A percentile compares a stretch with the other conserved stretches of the same genome.
phyloP scores from a whole-genome alignment of 169 alveolate genomes.

The Plasmodium fragile region DNA sequence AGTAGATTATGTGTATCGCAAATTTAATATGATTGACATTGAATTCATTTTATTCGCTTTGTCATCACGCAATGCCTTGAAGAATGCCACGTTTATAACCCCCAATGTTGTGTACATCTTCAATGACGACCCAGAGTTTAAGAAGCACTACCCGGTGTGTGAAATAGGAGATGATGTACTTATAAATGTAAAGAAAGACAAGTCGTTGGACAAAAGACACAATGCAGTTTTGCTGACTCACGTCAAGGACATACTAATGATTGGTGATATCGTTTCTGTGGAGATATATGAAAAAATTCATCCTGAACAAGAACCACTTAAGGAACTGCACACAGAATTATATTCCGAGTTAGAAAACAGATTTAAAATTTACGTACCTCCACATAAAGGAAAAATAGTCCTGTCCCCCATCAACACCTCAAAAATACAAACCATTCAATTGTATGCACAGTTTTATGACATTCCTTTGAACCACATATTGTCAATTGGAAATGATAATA shows the following conservation, averaged over 20 bases:
- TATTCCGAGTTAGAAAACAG: conserved; percentile 1
- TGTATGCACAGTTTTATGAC: conserved; percentile 21
- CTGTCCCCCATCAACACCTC: conserved; percentile 49
- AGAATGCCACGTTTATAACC: conserved; percentile 23
- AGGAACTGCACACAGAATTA: not conserved
- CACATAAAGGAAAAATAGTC: not conserved
- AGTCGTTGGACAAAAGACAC: not conserved
- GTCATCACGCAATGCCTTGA: conserved; percentile 1
- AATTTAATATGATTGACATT: conserved; percentile 19
- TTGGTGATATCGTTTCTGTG: conserved; percentile 45
- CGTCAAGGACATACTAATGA: conserved; percentile 12
- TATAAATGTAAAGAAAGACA: not conserved
- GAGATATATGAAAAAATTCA: conserved; percentile 18
- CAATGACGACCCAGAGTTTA: not conserved
- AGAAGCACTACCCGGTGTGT: not conserved
- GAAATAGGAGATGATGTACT: not conserved
- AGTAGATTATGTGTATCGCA: not conserved
- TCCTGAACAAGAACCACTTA: conserved; percentile 3
- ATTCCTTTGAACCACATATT: conserved; percentile 12
- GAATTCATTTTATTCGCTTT: conserved; percentile 33
- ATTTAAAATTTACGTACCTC: conserved; percentile 24
- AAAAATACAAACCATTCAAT: conserved; percentile 8
- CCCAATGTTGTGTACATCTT: conserved; percentile 23
- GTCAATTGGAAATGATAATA: conserved; percentile 49
- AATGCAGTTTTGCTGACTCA: conserved; percentile 17